Conservation (phyloP, 768 basidiomycete species). For the Suillus subaureus region DNA sequence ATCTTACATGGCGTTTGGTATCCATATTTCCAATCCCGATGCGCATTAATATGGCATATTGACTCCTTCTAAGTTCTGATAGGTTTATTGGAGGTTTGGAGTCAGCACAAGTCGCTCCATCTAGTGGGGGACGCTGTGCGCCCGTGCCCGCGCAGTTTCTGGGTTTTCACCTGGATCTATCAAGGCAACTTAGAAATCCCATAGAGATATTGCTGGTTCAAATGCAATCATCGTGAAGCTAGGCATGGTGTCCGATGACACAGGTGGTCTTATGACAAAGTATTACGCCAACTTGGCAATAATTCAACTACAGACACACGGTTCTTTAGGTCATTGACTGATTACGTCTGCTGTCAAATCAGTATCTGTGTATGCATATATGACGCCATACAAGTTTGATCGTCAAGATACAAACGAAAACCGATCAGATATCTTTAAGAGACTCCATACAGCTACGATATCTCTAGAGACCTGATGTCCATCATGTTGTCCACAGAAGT, state of each 20-base stretch:
- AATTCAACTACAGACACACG: too few relatives aligned
- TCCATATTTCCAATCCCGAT: constrained; percentile 34
- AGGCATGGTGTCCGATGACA: constrained; percentile 61
- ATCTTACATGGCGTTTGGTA: constrained; percentile 60
- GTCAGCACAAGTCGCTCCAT: constrained; percentile 64
- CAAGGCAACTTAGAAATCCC: constrained; percentile 58
- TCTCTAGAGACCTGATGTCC: too few relatives aligned
- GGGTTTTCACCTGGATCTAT: constrained; percentile 61
- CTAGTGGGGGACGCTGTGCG: constrained; percentile 23
- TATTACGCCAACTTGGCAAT: too few relatives aligned
- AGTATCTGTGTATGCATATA: too few relatives aligned
- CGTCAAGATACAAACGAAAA: too few relatives aligned
- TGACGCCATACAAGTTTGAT: too few relatives aligned
- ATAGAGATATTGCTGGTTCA: constrained; percentile 40
- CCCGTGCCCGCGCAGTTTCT: constrained; percentile 32
- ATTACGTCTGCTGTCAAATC: too few relatives aligned
- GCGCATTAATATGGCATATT: constrained; percentile 1
- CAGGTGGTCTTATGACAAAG: constrained; percentile 17
- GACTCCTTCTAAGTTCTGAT: constrained; percentile 29
- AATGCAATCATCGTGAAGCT: constrained; percentile 44
- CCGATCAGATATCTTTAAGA: too few relatives aligned
- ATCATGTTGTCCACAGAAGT: too few relatives aligned
- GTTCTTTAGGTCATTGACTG: too few relatives aligned
- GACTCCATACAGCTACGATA: too few relatives aligned
- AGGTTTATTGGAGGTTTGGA: constrained; percentile 45